phyloP scores from a whole-genome alignment of 2,329 filamentous ascomycete species.

The Eutypella sp. region DNA sequence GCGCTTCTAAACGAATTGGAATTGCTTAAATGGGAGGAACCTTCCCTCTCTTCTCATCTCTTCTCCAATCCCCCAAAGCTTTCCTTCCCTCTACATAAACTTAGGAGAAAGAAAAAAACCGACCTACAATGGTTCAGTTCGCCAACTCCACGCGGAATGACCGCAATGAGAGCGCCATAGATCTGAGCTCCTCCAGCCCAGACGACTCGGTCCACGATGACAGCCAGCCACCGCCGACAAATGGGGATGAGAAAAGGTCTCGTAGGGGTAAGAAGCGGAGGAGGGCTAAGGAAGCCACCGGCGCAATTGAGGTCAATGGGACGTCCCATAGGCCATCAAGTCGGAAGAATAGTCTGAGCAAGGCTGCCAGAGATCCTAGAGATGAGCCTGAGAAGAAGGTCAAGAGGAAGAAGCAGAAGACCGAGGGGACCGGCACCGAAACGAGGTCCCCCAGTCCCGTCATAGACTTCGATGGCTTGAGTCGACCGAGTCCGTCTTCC shows the following conservation, averaged over 20 bases:
- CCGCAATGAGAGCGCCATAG: slow-evolving; percentile 14
- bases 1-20: too few relatives aligned
- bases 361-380: slow-evolving; percentile 56
- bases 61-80: slow-evolving; percentile 3
- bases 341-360: slow-evolving; percentile 52
- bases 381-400: slow-evolving; percentile 43
- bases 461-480: slow-evolving; percentile 59
- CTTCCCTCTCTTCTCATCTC: too few relatives aligned
- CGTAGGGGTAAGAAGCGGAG: slow-evolving; percentile 24
- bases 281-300: slow-evolving; percentile 22
- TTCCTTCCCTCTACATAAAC: slow-evolving; percentile 1
- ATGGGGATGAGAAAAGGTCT: slow-evolving; percentile 25
- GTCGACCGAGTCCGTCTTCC: slow-evolving; percentile 46
- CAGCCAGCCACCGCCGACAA: slow-evolving; percentile 9
- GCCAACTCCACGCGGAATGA: slow-evolving; percentile 9
- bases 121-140: slow-evolving; percentile 26
- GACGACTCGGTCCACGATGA: slow-evolving; percentile 28
- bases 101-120: too few relatives aligned
- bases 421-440: slow-evolving; percentile 25
- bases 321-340: slow-evolving; percentile 27
- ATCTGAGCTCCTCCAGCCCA: slow-evolving; percentile 20
- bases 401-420: slow-evolving; percentile 32
- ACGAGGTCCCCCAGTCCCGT: slow-evolving; percentile 50
- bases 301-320: slow-evolving; percentile 27
- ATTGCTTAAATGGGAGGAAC: too few relatives aligned